These are phyloP conservation scores for Saccharomycopsis fodiens DNA, from an alignment of 805 yeast genomes.

Conservation along the genomic window DNA sequence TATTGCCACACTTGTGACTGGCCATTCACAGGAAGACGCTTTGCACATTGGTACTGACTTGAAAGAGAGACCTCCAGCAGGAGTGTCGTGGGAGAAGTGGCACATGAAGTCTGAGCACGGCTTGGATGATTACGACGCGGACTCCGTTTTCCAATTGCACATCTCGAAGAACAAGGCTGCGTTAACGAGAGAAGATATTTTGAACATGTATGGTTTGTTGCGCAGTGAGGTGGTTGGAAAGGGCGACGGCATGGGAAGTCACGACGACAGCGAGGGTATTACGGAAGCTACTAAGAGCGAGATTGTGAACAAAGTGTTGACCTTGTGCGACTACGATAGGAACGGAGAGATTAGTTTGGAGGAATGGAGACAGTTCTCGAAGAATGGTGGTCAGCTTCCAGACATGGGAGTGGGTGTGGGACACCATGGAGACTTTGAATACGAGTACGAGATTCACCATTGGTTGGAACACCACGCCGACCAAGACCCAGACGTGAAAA, in stretches of 20 bases:
- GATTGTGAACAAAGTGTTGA: slow-evolving; percentile 45
- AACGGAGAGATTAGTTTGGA: slow-evolving; percentile 59
- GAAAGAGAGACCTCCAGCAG: slow-evolving; percentile 40
- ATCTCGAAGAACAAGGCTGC: slow-evolving; percentile 56
- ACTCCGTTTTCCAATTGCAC: slow-evolving; percentile 72
- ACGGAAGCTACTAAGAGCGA: slow-evolving; percentile 46
- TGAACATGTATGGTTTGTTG: slow-evolving; percentile 73
- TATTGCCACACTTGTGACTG: not conserved
- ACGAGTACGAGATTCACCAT: slow-evolving; percentile 90
- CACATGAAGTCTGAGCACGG: slow-evolving; percentile 91
- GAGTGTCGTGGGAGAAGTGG: slow-evolving; percentile 70
- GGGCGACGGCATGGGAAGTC: slow-evolving; percentile 85
- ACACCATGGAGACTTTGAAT: slow-evolving; percentile 79
- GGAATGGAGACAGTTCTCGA: slow-evolving; percentile 61
- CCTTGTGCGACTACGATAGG: slow-evolving; percentile 53
- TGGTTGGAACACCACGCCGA: slow-evolving; percentile 78
- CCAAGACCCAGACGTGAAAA: slow-evolving; percentile 72
- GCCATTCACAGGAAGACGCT: slow-evolving; percentile 11
- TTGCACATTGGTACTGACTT: slow-evolving; percentile 15
- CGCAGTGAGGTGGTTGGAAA: slow-evolving; percentile 72
- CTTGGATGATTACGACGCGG: slow-evolving; percentile 63
- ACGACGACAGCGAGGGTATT: slow-evolving; percentile 55
- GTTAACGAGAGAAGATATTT: slow-evolving; percentile 54
- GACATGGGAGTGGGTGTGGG: slow-evolving; percentile 93
- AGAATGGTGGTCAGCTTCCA: slow-evolving; percentile 67